phyloP scores from a whole-genome alignment of 305 asterid genomes.

The Nicotiana rustica region DNA sequence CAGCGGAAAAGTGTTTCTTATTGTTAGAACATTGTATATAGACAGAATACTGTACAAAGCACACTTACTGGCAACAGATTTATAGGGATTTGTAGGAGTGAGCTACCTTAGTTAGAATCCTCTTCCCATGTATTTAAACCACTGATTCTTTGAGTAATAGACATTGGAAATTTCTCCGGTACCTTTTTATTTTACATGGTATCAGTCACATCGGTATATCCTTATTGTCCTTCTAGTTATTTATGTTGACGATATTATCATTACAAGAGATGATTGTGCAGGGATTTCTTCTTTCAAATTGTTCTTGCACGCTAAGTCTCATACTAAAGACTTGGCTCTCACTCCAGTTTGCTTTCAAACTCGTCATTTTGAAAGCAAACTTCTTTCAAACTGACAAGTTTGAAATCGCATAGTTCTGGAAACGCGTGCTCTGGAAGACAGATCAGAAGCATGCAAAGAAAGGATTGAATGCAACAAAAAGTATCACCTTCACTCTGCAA shows the following conservation, averaged over 20 bases:
- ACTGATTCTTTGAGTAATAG: not conserved
- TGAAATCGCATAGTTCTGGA: slow-evolving; percentile 4
- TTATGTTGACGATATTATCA: too few species aligned
- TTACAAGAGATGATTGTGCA: too few species aligned
- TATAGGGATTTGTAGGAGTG: not conserved
- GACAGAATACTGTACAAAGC: too few species aligned
- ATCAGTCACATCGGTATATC: too few species aligned
- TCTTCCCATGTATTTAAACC: not conserved
- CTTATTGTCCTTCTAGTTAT: too few species aligned
- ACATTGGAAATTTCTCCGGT: not conserved
- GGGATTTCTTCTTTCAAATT: too few species aligned
- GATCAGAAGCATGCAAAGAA: slow-evolving; percentile 21
- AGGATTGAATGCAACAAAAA: not conserved
- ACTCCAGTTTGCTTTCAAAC: too few species aligned
- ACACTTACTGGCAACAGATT: not conserved
- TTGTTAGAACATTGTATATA: too few species aligned
- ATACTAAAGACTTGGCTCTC: too few species aligned
- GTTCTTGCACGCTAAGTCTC: too few species aligned
- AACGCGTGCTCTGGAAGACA: not conserved
- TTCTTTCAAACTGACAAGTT: not conserved
- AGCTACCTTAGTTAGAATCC: not conserved
- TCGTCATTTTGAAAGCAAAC: too few species aligned
- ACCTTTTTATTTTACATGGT: not conserved
- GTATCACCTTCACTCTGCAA: slow-evolving; percentile 65
- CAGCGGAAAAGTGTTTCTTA: too few species aligned